These are phyloP conservation scores for Fonsecaea multimorphosa DNA, from an alignment of 2,329 filamentous ascomycete genomes.

Conservation along the genomic window DNA sequence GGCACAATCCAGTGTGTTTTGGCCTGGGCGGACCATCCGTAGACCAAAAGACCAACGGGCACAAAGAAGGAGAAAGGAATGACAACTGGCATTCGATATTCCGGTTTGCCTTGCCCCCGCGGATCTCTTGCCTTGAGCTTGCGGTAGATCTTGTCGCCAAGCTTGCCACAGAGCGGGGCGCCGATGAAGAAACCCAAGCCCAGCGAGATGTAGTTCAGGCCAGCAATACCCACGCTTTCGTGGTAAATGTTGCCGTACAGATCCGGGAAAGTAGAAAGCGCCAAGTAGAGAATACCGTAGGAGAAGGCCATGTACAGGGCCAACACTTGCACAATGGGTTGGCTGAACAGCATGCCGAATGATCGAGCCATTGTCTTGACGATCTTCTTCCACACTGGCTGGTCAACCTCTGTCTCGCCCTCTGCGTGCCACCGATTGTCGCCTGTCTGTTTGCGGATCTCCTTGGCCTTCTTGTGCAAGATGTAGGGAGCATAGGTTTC, in stretches of 20 bases:
- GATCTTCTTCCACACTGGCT: conserved; percentile 40
- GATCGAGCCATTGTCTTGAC: conserved; percentile 58
- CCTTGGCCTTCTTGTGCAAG: conserved; percentile 61
- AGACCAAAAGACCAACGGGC: conserved; percentile 56
- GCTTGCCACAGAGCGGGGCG: conserved; percentile 52
- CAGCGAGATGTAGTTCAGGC: conserved; percentile 66
- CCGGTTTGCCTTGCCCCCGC: conserved; percentile 49
- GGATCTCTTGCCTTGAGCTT: conserved; percentile 41
- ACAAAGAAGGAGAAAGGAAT: conserved; percentile 58
- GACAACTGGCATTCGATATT: conserved; percentile 62
- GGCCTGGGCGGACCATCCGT: conserved; percentile 57
- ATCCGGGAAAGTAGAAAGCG: conserved; percentile 64
- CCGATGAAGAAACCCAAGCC: conserved; percentile 65
- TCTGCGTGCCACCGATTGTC: conserved; percentile 42
- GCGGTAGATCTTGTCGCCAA: conserved; percentile 53
- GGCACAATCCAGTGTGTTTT: conserved; percentile 56
- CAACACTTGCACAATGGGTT: conserved; percentile 64
- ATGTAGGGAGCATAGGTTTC: conserved; percentile 69
- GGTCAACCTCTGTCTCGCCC: conserved; percentile 41
- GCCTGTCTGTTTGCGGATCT: conserved; percentile 46
- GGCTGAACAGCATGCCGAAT: conserved; percentile 59
- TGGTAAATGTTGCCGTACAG: conserved; percentile 62
- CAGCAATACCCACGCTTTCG: conserved; percentile 59
- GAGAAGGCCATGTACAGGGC: conserved; percentile 61
- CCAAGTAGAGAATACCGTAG: conserved; percentile 66